Evolutionary conservation across 2,329 filamentous ascomycete genomes (phyloP).

Genomic region (Colletotrichum viniferum): DNA sequence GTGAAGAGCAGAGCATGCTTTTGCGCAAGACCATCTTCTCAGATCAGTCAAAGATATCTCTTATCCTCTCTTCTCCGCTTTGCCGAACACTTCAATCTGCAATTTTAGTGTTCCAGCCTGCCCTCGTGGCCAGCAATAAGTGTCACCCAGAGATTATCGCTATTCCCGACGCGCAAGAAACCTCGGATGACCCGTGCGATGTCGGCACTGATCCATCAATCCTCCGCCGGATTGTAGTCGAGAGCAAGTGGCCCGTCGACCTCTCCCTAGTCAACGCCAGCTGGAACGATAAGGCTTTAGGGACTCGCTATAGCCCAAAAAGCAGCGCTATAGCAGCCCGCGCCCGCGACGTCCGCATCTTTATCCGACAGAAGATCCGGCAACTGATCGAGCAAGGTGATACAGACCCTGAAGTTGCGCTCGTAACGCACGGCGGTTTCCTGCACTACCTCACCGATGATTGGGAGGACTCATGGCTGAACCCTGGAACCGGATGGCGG

Average conservation of each 20-base stretch:
- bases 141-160: neutral
- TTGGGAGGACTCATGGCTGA: neutral
- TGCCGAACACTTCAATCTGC: neutral
- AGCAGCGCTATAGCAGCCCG: neutral
- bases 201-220: neutral
- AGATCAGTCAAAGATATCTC: neutral
- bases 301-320: neutral
- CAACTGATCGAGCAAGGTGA: neutral
- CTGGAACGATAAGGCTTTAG: neutral
- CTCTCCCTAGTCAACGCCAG: neutral
- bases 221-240: neutral
- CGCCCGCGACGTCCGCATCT: neutral
- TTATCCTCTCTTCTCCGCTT: neutral
- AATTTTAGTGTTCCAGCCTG: neutral
- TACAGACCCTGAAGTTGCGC: neutral
- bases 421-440: neutral
- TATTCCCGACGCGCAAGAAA: neutral
- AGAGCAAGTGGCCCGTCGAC: neutral
- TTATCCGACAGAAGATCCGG: neutral
- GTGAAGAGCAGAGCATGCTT: neutral
- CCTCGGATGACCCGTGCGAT: neutral
- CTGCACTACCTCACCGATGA: neutral
- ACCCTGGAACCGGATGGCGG: neutral
- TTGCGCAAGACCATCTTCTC: neutral
- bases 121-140: neutral